phyloP scores from a whole-genome alignment of 495 filamentous ascomycete genomes.

The Trichoderma erinaceum region DNA sequence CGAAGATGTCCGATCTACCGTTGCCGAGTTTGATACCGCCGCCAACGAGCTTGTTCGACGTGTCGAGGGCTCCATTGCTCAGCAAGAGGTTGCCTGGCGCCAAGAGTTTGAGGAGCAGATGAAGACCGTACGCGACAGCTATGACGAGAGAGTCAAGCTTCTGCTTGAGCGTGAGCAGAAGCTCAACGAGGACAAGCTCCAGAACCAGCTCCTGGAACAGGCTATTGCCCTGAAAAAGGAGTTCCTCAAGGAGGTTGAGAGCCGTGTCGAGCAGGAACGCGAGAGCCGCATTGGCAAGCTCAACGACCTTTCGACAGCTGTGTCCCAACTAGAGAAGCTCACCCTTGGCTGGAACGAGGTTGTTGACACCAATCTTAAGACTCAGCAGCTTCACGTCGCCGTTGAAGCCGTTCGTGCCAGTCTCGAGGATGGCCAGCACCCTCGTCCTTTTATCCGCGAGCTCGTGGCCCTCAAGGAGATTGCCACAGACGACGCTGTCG shows the following conservation, averaged over 20 bases:
- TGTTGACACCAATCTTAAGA: conserved; percentile 81
- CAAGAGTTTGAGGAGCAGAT: conserved; percentile 88
- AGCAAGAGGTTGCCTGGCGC: conserved; percentile 72
- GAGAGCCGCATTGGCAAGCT: conserved; percentile 81
- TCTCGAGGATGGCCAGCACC: conserved; percentile 64
- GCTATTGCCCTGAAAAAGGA: conserved; percentile 78
- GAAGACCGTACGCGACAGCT: conserved; percentile 63
- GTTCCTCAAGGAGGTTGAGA: conserved; percentile 70
- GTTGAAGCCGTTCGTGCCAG: conserved; percentile 85
- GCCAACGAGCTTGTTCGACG: conserved; percentile 69
- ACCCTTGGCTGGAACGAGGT: conserved; percentile 80
- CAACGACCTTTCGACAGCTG: conserved; percentile 64
- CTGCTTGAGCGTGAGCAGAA: conserved; percentile 69
- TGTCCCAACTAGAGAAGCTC: conserved; percentile 76
- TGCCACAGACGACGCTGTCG: conserved; percentile 70
- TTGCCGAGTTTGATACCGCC: conserved; percentile 47
- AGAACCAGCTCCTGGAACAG: conserved; percentile 86
- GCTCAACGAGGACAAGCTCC: conserved; percentile 68
- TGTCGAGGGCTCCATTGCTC: conserved; percentile 64
- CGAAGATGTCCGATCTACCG: conserved; percentile 60
- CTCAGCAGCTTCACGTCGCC: conserved; percentile 90
- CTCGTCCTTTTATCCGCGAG: conserved; percentile 82
- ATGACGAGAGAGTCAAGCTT: conserved; percentile 69
- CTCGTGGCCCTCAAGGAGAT: conserved; percentile 92
- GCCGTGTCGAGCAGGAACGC: conserved; percentile 82